Evolutionary conservation across 192 early-diverging fungal genomes (phyloP), one percentile per base, ranked within the genome.

Genomic region (Haplosporangium gracile): DNA sequence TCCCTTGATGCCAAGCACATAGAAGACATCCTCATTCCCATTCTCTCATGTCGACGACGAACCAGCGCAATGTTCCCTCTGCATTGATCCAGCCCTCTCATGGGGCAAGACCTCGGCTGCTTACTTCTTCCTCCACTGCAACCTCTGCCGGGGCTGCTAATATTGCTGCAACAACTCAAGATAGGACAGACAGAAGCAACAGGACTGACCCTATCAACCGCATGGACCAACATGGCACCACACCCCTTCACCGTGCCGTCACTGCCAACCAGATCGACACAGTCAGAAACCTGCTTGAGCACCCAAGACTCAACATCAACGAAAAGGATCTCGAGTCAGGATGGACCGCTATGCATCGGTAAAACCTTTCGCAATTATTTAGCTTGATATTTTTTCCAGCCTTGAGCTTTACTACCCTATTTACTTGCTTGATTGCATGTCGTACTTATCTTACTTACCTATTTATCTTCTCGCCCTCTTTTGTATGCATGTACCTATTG

Each of bases 311-410:
- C 13, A 90, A 93, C 79, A 79, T 95, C 55, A 96, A 96, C 75
- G 42, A 88, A 22, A 87, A 88, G 72, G 95, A 96, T 68, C 38
- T 71, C 13, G 95, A 96, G 74, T 93, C 90, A 68, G 93, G 94
- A 1, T 96, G 94, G 89, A 96, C 95, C 22, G 88, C 92, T 2
- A 78, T 96, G 51, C 95, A 96, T 79, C 90, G 89, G 88, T 91
- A 80, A 51, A 51, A 5, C 43, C 43, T 45, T 77, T 75, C 43
- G 36, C 20, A 70, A n/a, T 22, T 18, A 51, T 51, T 18, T 34
- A 22, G 18, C 36, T 40, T 22, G 0, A 4, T 32, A 6, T 60
- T 60, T 60, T n/a, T 2, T 0, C 2, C 16, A 39, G 55, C 34
- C 29, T 68, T 38, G 43, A 4, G 15, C 8, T 63, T 49, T 51